phyloP scores from a whole-genome alignment of 2,329 filamentous ascomycete species.

The Fonsecaea nubica region DNA sequence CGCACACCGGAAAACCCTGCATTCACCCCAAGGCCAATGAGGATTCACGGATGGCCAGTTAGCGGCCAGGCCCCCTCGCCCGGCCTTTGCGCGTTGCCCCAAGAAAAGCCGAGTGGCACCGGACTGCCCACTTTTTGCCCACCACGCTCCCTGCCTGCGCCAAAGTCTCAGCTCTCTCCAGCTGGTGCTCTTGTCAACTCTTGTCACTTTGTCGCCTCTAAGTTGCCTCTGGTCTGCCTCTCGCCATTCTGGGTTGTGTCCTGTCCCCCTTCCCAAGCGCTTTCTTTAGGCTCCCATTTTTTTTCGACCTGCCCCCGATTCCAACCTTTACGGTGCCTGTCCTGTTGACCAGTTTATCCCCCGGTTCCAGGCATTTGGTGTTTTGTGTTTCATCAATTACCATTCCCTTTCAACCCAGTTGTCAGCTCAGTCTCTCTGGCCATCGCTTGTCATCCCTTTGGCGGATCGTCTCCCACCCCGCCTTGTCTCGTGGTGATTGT shows the following conservation, averaged over 20 bases:
- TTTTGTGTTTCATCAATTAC: conserved; percentile 22
- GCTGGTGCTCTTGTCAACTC: neutral
- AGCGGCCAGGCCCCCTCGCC: neutral
- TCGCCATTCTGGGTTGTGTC: neutral
- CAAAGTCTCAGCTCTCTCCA: neutral
- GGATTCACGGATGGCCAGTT: neutral
- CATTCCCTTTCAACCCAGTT: conserved; percentile 1
- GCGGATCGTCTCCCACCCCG: conserved; percentile 20
- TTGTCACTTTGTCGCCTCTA: neutral
- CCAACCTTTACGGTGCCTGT: conserved; percentile 25
- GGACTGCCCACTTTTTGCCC: conserved; percentile 1
- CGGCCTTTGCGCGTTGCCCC: neutral
- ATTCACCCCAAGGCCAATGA: neutral
- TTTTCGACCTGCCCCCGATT: conserved; percentile 24
- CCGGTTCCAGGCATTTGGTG: conserved; percentile 6
- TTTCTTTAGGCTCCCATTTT: conserved; percentile 27
- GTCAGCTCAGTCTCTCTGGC: conserved; percentile 20
- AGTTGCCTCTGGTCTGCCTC: neutral
- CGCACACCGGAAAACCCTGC: conserved; percentile 1
- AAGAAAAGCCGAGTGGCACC: conserved; percentile 6
- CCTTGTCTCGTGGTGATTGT: conserved; percentile 24
- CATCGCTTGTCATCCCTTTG: conserved; percentile 11
- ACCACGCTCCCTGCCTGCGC: neutral
- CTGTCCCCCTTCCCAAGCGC: conserved; percentile 14
- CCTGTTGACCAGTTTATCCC: conserved; percentile 10